phyloP scores from a whole-genome alignment of 2,329 filamentous ascomycete genomes.

The Colletotrichum godetiae region DNA sequence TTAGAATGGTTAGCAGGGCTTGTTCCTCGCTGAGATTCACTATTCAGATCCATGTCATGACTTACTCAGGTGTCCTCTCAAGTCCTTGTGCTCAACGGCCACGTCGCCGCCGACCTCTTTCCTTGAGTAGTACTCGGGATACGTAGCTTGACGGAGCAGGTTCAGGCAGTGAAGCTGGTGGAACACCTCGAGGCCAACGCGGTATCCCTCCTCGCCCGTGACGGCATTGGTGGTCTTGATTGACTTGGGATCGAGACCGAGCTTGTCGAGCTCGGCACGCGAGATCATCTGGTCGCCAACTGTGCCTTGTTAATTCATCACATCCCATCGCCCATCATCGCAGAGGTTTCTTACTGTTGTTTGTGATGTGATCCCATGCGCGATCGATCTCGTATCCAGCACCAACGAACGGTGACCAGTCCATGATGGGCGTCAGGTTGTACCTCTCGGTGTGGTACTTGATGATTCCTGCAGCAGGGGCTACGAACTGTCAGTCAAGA shows the following conservation, averaged over 20 bases:
- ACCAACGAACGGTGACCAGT: constrained; percentile 63
- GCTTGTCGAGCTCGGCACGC: constrained; percentile 61
- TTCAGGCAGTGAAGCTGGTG: constrained; percentile 66
- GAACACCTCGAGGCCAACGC: constrained; percentile 69
- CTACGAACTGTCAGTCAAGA: constrained; percentile 43
- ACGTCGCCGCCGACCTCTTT: constrained; percentile 59
- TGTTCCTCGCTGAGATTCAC: constrained; percentile 29
- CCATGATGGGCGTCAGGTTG: constrained; percentile 58
- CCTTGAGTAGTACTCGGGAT: constrained; percentile 59
- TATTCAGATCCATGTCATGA: too few relatives aligned
- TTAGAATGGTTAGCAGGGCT: constrained; percentile 7
- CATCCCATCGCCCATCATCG: constrained; percentile 34
- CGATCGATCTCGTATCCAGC: constrained; percentile 66
- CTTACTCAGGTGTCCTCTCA: constrained; percentile 56
- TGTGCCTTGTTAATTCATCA: constrained; percentile 38
- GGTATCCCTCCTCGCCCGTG: constrained; percentile 67
- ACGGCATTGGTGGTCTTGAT: constrained; percentile 66
- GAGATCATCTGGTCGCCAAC: constrained; percentile 72
- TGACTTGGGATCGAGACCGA: constrained; percentile 63
- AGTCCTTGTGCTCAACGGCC: constrained; percentile 51
- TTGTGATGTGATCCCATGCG: constrained; percentile 67
- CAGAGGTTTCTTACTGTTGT: constrained; percentile 45
- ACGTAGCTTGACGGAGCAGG: constrained; percentile 58
- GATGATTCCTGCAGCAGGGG: constrained; percentile 58
- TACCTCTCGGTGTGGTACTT: constrained; percentile 62